Evolutionary conservation across 768 basidiomycete species (phyloP), one percentile per base, ranked within the genome.

Genomic region (Pleurotus tuber-regium): DNA sequence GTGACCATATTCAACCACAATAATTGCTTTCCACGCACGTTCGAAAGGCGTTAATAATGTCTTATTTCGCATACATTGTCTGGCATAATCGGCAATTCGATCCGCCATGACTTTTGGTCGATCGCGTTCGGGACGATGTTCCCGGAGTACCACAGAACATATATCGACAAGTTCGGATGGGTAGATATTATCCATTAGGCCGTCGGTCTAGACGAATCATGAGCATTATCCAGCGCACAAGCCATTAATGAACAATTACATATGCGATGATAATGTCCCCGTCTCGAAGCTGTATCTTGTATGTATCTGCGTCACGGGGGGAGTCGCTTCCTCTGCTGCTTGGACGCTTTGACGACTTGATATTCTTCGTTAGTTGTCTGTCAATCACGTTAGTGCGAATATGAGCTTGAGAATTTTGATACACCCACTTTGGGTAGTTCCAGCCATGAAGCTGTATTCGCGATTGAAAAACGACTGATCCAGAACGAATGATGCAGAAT

Each of bases 71-170:
- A 92, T 92, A 61, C 86, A 89, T 23, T 71, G 66, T 52, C 73
- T 75, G 2, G 90, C 79, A 59, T 87, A 86, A 29, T 85, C 76
- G 2, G 90, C 80, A 43, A 90, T 70, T 16, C 82, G 78, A 59
- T 90, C 82, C 4, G 90, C 86, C 64, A 92, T 84, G 11, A 69
- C 67, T 60, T 90, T 83, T 1, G 83, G 86, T 60, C 82, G 81
- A 28, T 73, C 66, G 29, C 78, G 78, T 54, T 89, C 87, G 1
- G 79, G 60, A 3, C 73, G 76, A 12, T 75, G 76, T 43, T 73
- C 64, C 9, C 85, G 78, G n/a, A 80, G 74, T 9, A 83, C 80
- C 1, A 91, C 71, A 2, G 81, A 75, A 59, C 87, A 88, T 48
- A 93, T 85, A 31, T 81, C 74, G 23, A 79, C 69, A 54, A 92